These are phyloP conservation scores for Candida tallmaniae DNA, from an alignment of 805 yeast species.

Conservation along the genomic window DNA sequence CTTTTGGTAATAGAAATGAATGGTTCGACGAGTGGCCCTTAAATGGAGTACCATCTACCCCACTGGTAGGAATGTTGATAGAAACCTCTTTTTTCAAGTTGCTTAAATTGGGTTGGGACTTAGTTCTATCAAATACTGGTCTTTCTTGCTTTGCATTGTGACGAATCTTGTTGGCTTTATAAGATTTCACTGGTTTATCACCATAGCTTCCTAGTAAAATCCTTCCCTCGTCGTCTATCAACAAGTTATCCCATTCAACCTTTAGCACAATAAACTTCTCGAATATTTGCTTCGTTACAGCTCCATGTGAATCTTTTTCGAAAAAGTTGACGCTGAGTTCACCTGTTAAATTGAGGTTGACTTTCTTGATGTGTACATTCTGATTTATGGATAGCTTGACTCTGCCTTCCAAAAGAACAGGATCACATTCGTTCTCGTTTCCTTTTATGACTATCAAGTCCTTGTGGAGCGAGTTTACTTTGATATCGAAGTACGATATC, in stretches of 20 bases:
- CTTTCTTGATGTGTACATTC: constrained; percentile 33
- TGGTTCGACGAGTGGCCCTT: constrained; percentile 21
- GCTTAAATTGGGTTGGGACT: constrained; percentile 23
- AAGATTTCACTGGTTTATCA: constrained; percentile 23
- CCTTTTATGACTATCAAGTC: constrained; percentile 43
- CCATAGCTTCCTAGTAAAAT: constrained; percentile 41
- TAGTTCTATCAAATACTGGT: constrained; percentile 20
- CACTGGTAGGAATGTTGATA: constrained; percentile 28
- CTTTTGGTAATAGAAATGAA: constrained; percentile 44
- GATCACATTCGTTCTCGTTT: constrained; percentile 40
- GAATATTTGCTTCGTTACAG: constrained; percentile 26
- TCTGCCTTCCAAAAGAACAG: constrained; percentile 41
- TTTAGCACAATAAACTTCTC: constrained; percentile 38
- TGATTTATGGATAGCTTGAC: constrained; percentile 44
- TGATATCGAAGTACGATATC: constrained; percentile 30
- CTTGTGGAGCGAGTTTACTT: constrained; percentile 36
- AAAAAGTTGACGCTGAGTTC: constrained; percentile 40
- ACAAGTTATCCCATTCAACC: constrained; percentile 46
- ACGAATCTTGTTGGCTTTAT: not conserved
- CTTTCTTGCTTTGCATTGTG: not conserved
- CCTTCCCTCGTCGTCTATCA: constrained; percentile 35
- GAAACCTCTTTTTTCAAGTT: constrained; percentile 5
- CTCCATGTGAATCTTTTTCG: constrained; percentile 26
- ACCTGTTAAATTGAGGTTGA: constrained; percentile 39
- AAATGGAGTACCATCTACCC: constrained; percentile 44